These are phyloP conservation scores for Kluyveromyces siamensis DNA, from an alignment of 805 yeast species.

Conservation along the genomic window DNA sequence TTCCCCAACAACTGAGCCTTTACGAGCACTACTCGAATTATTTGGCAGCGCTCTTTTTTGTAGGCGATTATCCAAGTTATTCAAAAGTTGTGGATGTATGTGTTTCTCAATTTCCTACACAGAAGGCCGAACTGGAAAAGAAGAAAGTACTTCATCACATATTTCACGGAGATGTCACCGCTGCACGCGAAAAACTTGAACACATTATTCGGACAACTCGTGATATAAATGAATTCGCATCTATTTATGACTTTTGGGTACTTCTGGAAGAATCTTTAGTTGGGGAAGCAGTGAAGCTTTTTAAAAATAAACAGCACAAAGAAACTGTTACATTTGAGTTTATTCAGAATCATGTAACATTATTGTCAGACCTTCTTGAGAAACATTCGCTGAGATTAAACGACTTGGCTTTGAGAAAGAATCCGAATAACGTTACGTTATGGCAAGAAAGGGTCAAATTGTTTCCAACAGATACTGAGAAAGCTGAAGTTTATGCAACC, in stretches of 20 bases:
- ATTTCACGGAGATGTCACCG: conserved; percentile 22
- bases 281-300: conserved; percentile 5
- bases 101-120: conserved; percentile 46
- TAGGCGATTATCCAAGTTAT: not conserved
- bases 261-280: conserved; percentile 49
- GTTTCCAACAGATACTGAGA: conserved; percentile 31
- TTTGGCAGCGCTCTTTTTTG: conserved; percentile 1
- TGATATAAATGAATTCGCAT: conserved; percentile 53
- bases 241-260: conserved; percentile 52
- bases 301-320: conserved; percentile 8
- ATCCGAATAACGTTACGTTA: conserved; percentile 48
- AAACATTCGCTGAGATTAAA: conserved; percentile 49
- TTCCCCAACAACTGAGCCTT: not conserved
- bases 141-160: conserved; percentile 31
- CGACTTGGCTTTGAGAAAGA: conserved; percentile 57
- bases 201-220: conserved; percentile 37
- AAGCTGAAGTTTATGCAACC: conserved; percentile 43
- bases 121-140: conserved; percentile 40
- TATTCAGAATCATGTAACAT: conserved; percentile 25
- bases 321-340: conserved; percentile 9
- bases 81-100: conserved; percentile 26
- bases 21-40: conserved; percentile 3
- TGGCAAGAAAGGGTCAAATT: conserved; percentile 62
- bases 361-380: conserved; percentile 48
- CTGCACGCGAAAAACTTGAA: conserved; percentile 38